A percentile compares a stretch with the other conserved stretches of the same genome.
These are phyloP conservation scores for Cymodocea nodosa DNA, from an alignment of 116 monocot species.

Conservation along the genomic window DNA sequence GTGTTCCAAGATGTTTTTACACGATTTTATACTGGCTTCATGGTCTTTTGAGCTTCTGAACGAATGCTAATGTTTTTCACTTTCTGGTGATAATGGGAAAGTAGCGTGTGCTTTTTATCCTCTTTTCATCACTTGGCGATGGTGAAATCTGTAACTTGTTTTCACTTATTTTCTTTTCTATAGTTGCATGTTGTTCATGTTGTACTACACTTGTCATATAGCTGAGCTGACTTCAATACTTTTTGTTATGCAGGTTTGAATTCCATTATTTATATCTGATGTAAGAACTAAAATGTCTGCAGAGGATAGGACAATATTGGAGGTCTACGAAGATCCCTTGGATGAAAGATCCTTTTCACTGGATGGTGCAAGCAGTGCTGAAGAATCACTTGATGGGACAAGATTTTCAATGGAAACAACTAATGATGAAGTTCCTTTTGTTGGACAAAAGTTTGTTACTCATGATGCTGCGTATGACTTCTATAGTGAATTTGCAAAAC, in stretches of 20 bases:
- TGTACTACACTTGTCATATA: no score
- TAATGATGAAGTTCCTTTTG: constrained; percentile 50
- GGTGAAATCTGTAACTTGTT: no score
- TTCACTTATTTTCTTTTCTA: no score
- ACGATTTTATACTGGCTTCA: no score
- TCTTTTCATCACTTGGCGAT: no score
- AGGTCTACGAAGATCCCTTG: constrained; percentile 40
- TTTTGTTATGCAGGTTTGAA: neutral
- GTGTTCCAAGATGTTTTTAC: no score
- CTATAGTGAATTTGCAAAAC: constrained; percentile 69
- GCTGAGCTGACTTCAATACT: no score
- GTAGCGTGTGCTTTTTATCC: no score
- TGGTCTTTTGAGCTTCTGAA: no score
- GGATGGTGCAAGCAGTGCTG: constrained; percentile 45
- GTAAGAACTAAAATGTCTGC: constrained; percentile 29
- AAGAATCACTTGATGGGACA: constrained; percentile 49
- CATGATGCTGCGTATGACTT: constrained; percentile 82
- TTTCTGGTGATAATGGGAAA: no score
- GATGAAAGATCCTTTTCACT: constrained; percentile 60
- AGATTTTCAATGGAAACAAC: constrained; percentile 50
- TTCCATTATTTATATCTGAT: constrained; percentile 8
- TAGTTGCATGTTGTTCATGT: no score
- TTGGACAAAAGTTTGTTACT: constrained; percentile 60
- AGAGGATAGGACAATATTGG: constrained; percentile 37
- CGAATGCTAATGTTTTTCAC: no score